A percentile compares a stretch with the other conserved stretches of the same genome.
Conservation (phyloP, 192 early-diverging fungal species). For the Radiomyces spectabilis region DNA sequence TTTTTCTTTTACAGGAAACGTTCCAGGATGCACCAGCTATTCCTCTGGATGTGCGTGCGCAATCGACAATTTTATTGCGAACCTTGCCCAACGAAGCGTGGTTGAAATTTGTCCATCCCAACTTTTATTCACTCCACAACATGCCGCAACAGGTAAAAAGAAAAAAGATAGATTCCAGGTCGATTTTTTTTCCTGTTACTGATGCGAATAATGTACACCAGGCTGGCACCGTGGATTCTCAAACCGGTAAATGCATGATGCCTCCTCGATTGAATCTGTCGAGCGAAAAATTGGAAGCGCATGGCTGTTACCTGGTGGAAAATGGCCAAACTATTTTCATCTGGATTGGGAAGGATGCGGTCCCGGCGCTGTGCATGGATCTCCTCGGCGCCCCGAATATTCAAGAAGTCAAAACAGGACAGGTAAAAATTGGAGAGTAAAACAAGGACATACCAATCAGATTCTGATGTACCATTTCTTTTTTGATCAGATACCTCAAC, state of each 20-base stretch:
- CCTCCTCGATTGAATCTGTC: conserved; percentile 63
- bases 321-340: conserved; percentile 65
- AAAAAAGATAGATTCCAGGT: conserved; percentile 5
- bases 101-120: conserved; percentile 48
- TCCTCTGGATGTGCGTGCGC: conserved; percentile 57
- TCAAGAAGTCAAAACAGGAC: conserved; percentile 52
- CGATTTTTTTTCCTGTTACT: background rate
- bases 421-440: conserved; percentile 39
- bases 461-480: conserved; percentile 9
- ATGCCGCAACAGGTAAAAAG: conserved; percentile 45
- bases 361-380: conserved; percentile 47
- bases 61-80: conserved; percentile 54
- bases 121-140: conserved; percentile 66
- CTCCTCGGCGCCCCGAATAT: conserved; percentile 59
- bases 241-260: conserved; percentile 53
- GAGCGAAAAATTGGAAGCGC: conserved; percentile 69
- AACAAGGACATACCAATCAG: background rate
- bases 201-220: too few species aligned
- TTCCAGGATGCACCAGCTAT: conserved; percentile 20
- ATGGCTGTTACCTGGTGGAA: conserved; percentile 72
- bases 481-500: conserved; percentile 2
- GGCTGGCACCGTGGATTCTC: conserved; percentile 42
- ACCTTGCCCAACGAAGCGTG: conserved; percentile 57
- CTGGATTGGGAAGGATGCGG: conserved; percentile 65
- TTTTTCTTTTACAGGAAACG: conserved; percentile 6